Percentiles rank a stretch among this genome's conserved stretches.
phyloP scores from a whole-genome alignment of 805 yeast genomes.

The Teunomyces atbi region DNA sequence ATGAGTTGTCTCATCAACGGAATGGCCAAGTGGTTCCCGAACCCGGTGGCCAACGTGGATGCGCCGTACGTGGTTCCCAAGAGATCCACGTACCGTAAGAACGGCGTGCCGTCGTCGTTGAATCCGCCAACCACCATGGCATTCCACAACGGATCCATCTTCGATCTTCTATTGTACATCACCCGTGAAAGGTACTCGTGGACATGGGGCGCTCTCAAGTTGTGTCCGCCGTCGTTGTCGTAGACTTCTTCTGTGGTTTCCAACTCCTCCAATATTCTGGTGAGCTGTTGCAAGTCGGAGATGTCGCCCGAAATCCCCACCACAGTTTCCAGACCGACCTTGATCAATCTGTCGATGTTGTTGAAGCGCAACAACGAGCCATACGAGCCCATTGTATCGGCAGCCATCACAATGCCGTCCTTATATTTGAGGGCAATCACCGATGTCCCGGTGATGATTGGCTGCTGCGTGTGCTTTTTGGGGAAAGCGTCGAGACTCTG shows the following conservation, averaged over 20 bases:
- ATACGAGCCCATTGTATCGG: constrained; percentile 88
- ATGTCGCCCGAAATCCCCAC: constrained; percentile 96
- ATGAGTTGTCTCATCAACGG: constrained; percentile 86
- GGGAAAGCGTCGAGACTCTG: constrained; percentile 46
- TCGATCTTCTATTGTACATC: constrained; percentile 82
- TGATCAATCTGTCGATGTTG: constrained; percentile 78
- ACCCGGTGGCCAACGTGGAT: constrained; percentile 92
- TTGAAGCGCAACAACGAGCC: constrained; percentile 89
- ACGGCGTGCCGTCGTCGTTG: constrained; percentile 62
- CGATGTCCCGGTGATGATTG: constrained; percentile 94
- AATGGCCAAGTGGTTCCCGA: constrained; percentile 91
- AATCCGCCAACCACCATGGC: constrained; percentile 89
- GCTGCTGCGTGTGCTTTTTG: constrained; percentile 84
- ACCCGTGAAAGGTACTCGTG: constrained; percentile 85
- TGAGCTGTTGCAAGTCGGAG: constrained; percentile 85
- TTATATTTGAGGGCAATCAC: constrained; percentile 88
- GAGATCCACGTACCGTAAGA: constrained; percentile 82
- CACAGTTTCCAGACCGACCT: constrained; percentile 80
- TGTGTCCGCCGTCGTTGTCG: constrained; percentile 62
- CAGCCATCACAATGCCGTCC: constrained; percentile 90
- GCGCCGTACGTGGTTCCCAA: constrained; percentile 89
- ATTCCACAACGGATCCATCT: constrained; percentile 97
- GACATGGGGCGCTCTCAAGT: constrained; percentile 78
- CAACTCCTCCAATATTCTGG: constrained; percentile 71
- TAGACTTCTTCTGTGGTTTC: constrained; percentile 71